Conservation (phyloP, 148 eudicot genomes). For the Gaultheria prostrata region DNA sequence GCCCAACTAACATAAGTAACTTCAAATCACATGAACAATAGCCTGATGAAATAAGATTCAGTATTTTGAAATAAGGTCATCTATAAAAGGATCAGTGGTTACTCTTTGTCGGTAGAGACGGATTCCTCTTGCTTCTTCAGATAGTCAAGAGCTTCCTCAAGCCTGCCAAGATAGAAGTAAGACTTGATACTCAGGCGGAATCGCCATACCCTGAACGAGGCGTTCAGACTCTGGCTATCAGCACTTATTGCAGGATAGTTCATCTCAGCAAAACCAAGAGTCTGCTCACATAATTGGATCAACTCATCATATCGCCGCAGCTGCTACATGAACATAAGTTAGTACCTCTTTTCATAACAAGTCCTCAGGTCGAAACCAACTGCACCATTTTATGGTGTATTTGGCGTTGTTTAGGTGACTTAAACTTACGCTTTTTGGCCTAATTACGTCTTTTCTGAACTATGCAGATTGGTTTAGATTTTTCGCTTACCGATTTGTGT, state of each 20-base stretch:
- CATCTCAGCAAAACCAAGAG: constrained; percentile 54
- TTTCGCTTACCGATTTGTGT: too few relatives aligned
- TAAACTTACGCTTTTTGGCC: too few relatives aligned
- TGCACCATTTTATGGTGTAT: not conserved
- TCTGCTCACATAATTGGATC: constrained; percentile 68
- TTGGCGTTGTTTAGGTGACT: too few relatives aligned
- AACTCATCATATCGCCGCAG: constrained; percentile 78
- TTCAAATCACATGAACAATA: not conserved
- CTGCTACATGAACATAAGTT: constrained; percentile 40
- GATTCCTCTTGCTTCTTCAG: constrained; percentile 69
- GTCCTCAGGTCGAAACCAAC: not conserved
- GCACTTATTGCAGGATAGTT: constrained; percentile 32
- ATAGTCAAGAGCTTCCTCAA: constrained; percentile 76
- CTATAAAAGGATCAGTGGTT: constrained; percentile 17
- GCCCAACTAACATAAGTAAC: constrained; percentile 18
- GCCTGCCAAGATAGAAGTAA: constrained; percentile 73
- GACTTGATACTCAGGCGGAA: constrained; percentile 52
- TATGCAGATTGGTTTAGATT: too few relatives aligned
- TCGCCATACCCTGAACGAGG: constrained; percentile 56
- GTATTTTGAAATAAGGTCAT: not conserved
- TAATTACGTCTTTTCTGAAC: too few relatives aligned
- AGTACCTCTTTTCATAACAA: not conserved
- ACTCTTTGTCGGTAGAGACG: constrained; percentile 45
- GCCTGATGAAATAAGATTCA: not conserved
- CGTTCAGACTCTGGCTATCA: constrained; percentile 27